Conservation (phyloP, 768 basidiomycete genomes). For the Lactifluus piperatus region DNA sequence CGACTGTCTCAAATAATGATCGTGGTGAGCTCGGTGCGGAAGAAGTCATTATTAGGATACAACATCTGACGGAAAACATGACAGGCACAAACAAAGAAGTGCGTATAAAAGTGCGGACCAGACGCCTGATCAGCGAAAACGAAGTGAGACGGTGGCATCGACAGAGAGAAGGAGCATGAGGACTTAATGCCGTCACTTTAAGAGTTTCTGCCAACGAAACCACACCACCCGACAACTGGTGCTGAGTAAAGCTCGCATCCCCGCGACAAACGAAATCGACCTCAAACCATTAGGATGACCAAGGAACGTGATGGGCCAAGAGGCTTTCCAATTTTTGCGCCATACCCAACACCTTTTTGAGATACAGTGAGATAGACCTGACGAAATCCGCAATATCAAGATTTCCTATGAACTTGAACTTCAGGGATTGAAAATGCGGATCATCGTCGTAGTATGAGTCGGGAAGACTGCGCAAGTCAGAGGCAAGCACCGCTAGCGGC, state of each 20-base stretch:
- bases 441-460: not conserved
- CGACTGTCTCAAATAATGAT: not conserved
- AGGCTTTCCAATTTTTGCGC: not conserved
- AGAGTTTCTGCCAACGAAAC: not conserved
- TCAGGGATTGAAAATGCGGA: slow-evolving; percentile 4
- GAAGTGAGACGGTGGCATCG: not conserved
- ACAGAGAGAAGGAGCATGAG: not conserved
- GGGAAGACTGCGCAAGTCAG: slow-evolving; percentile 7
- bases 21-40: not conserved
- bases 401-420: slow-evolving; percentile 4
- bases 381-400: slow-evolving; percentile 1
- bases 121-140: not conserved
- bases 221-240: not conserved
- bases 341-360: slow-evolving; percentile 10
- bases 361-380: slow-evolving; percentile 5
- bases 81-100: not conserved
- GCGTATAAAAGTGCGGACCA: not conserved
- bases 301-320: not conserved
- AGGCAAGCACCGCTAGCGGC: not conserved
- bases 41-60: not conserved
- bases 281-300: not conserved
- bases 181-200: not conserved
- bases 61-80: not conserved
- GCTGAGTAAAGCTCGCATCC: not conserved
- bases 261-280: not conserved